Evolutionary conservation across 805 yeast genomes (phyloP), one percentile per base, ranked within the genome.

Genomic region (Spathaspora girioi): DNA sequence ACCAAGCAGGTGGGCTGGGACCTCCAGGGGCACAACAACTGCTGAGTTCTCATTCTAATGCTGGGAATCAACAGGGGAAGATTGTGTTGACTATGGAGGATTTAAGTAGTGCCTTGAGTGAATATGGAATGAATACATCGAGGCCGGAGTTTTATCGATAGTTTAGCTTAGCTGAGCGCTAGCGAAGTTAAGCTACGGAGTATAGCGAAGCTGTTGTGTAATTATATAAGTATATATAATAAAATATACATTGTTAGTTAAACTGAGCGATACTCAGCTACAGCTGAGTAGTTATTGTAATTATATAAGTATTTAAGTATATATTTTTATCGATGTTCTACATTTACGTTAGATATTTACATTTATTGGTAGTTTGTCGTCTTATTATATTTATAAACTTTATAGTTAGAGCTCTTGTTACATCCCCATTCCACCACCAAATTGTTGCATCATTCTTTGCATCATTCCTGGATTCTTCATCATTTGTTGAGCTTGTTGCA

Each of bases 121-220:
- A 94, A 64, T 94, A 94, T 63, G 97, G 97, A 2, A 75, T 94
- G 58, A 92, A 94, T 61, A 83, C 94, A 4, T 81, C 86, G 56
- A 80, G 97, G 60, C 98, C 99, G 0, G 98, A 91, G 58, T 94
- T 92, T 67, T 94, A 94, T 70, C 84, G 97, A 59, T 93, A 69
- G 46, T 23, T 23, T 23, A 23, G 6, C 26, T 23, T 23, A 23
- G 6, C 26, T 23, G 26, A 23, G 26, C 26, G 26, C 3, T 23
- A 23, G 26, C 26, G 26, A 23, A 23, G 26, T 23, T 23, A 23
- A 23, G 6, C 26, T 23, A n/a, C n/a, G n/a, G n/a, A n/a, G n/a
- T n/a, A 23, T 23, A 23, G 26, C 26, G 6, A 23, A 23, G 26
- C 6, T 4, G 6, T 23, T 23, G 26, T 23, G 6, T 23, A 23